Evolutionary conservation across 176 grass and related monocot species (phyloP), one percentile per base, ranked within the genome.

Genomic region (Hordeum vulgare): DNA sequence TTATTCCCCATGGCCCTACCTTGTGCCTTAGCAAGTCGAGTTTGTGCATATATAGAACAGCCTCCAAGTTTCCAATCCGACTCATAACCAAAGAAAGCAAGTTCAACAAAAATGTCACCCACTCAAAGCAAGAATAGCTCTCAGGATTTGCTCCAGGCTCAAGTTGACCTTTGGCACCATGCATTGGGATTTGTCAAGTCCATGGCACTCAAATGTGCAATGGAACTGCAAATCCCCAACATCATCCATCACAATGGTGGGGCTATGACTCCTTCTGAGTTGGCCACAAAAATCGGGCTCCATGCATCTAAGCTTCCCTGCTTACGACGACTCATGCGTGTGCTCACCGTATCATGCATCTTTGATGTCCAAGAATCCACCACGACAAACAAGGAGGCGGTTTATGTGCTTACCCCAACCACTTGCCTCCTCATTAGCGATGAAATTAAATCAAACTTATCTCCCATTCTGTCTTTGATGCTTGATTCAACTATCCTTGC

Each of bases 201-300:
- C 58, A 80, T 89, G 83, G 23, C 63, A 40, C 34, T 92, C 74
- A 92, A 83, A 61, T 89, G 86, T 80, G 90, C 83, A 39, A 75
- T 88, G 33, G 82, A 92, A 21, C 57, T 92, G 57, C 57, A 75
- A 31, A 86, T 92, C 53, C 64, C 83, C 27, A 66, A 86, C 61
- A 67, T 72, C 78, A 92, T 92, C 78, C 78, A 88, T 21, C 24
- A 49, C 78, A 33, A 88, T 35, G 86, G 90, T 25, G 70, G 68
- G 3, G 7, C 77, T 29, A 67, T 74, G 34, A 83, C 82, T 14
- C 65, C 88, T 39, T 40, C 86, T 8, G 54, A 80, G 26, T 78
- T 92, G 27, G 77, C 68, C 49, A 1, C 39, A 29, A 66, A 20
- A 20, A 71, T 88, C 21, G 49, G 40, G 21, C 49, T 91, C 12